Evolutionary conservation across 495 filamentous ascomycete species (phyloP).

Genomic region (Rhizodiscina lignyota): DNA sequence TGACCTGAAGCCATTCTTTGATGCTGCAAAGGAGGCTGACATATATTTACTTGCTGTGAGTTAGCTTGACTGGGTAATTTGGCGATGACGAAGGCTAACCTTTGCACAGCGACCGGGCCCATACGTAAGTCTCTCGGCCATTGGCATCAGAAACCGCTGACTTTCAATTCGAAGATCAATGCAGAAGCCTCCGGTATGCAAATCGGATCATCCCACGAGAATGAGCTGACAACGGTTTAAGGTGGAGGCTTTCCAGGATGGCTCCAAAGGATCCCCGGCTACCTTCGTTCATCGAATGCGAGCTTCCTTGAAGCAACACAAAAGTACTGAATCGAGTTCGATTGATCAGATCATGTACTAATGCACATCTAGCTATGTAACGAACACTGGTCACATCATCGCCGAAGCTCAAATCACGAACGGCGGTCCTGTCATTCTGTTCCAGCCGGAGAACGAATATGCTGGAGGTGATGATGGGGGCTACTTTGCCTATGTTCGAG

Average conservation of each 20-base stretch:
- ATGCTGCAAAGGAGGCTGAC: constrained; percentile 47
- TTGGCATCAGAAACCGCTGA: no score
- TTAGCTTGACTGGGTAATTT: no score
- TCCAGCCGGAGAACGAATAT: constrained; percentile 73
- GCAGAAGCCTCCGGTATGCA: constrained; percentile 46
- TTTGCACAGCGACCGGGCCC: constrained; percentile 44
- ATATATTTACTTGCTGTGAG: constrained; percentile 67
- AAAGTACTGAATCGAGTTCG: constrained; percentile 22
- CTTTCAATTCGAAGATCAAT: no score
- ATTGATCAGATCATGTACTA: neutral
- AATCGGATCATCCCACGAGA: no score
- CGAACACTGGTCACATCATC: constrained; percentile 41
- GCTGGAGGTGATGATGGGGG: constrained; percentile 33
- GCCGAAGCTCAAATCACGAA: constrained; percentile 64
- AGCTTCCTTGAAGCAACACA: constrained; percentile 51
- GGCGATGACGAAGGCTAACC: no score
- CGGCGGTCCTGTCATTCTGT: constrained; percentile 58
- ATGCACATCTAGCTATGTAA: no score
- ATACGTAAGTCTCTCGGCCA: no score
- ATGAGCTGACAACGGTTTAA: no score
- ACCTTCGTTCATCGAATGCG: constrained; percentile 38
- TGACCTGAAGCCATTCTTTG: constrained; percentile 51
- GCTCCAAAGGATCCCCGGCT: constrained; percentile 45
- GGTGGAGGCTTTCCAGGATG: constrained; percentile 50
- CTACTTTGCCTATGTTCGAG: constrained; percentile 56